Evolutionary conservation across 345 rosid genomes (phyloP), one percentile per base, ranked within the genome.

Genomic region (Odontarrhena argentea): DNA sequence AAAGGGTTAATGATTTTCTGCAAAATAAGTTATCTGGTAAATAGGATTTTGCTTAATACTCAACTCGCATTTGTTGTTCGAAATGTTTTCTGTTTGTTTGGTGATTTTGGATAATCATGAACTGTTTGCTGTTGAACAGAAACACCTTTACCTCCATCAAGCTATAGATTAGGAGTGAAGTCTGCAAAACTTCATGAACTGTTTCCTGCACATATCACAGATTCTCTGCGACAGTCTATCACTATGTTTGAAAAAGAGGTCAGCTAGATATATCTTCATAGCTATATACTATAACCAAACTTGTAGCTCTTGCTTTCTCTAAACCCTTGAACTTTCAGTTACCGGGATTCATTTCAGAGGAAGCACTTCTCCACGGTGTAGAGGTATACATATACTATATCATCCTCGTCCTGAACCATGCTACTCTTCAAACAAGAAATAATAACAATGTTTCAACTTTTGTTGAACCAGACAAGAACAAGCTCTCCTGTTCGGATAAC

Each of bases 361-460:
- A 86, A 14, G 99, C 91, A 60, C 92, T 93, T 70, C 99, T 93
- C 72, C 97, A 90, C 35, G 97, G 97, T 5, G 97, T 85, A 57
- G 99, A 93, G 97, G 99, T 93, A 82, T 54, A 34, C 26, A 22
- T 65, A 13, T 43, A 30, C 26, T 9, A 50, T 12, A 22, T 26
- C 10, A 37, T 51, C 60, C 51, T 18, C 30, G 43, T 63, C 7
- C n/a, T 11, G 43, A 73, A n/a, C 10, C 41, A 34, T 43, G 50
- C 30, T 2, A 30, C 22, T 60, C 10, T 34, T 67, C 15, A 25
- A 50, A 38, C 13, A 6, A 68, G 37, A 62, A 52, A 24, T 60
- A 40, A 43, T 11, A 42, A 32, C 24, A 46, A 22, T 18, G 32
- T 25, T 38, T 60, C 12, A 13, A 53, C 11, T 37, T 67, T 59